These are phyloP conservation scores for Schizothecium vesticola DNA, from an alignment of 495 filamentous ascomycete species.

Conservation along the genomic window DNA sequence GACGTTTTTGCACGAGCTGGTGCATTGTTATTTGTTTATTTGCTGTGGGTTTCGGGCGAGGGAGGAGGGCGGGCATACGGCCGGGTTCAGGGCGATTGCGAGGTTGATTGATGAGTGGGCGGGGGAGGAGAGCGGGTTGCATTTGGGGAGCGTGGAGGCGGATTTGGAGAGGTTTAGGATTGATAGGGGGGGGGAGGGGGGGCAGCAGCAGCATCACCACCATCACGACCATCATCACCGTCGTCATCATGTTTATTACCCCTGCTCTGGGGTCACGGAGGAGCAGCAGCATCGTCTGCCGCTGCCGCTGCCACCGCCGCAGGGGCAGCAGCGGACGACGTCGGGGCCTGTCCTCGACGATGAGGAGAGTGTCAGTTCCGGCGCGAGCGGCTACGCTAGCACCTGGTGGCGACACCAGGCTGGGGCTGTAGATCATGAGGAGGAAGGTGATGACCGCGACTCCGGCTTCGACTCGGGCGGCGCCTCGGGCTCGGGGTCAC, in stretches of 20 bases:
- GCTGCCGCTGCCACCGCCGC: neutral
- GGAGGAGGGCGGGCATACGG: conserved; percentile 47
- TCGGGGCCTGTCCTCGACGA: neutral
- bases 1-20: conserved; percentile 53
- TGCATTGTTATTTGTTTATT: conserved; percentile 55
- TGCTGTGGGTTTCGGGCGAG: conserved; percentile 46
- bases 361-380: neutral
- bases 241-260: conserved; percentile 12
- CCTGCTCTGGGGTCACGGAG: conserved; percentile 23
- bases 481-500: neutral
- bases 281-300: conserved; percentile 9
- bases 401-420: neutral
- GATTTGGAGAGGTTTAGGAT: conserved; percentile 44
- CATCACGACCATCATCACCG: neutral
- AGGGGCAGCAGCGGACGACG: neutral
- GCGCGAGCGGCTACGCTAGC: neutral
- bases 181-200: neutral
- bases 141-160: conserved; percentile 48
- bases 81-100: conserved; percentile 47
- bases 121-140: conserved; percentile 39
- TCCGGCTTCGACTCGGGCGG: neutral
- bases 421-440: neutral
- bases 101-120: conserved; percentile 49
- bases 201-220: neutral
- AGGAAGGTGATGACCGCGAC: neutral